Base-by-base conservation (phyloP, 2,329 filamentous ascomycete genomes). In the Colletotrichum sojae region DNA sequence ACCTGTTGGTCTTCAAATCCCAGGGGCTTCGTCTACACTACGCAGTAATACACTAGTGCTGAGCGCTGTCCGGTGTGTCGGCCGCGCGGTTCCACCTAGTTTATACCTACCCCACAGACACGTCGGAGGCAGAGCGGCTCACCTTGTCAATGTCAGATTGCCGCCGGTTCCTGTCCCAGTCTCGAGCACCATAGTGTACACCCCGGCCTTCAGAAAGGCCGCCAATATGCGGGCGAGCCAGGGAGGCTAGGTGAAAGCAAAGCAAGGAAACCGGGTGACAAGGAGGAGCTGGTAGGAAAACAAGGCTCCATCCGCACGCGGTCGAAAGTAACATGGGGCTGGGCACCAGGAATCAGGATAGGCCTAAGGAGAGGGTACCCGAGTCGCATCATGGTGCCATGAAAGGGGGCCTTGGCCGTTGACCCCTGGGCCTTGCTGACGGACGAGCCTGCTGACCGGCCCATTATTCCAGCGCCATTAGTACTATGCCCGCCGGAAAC, bases 131-230 rank as follows among this genome's bases (percentile, higher is more conserved):
- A 51, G 43, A 58, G 55, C 51, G 57, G 63, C 52, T 67, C 20
- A 57, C 62, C 67, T 56, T 69, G 63, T 67, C 63, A 49, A 60
- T 57, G 67, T 57, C 63, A 70, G 67, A 67, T 69, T 69, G 56
- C 67, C 63, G 61, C 52, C 31, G 52, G 67, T 68, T 63, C 56
- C 67, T 48, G 62, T 69, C 62, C 62, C 55, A 66, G 55, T 51
- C 51, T 27, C 49, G 18, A 51, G 51, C 25, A 36, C 31, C 31
- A 36, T 36, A n/a, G n/a, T n/a, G n/a, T n/a, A 8, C 60, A 48
- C 46, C 59, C 57, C 59, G 53, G 39, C 53, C 40, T 15, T 40
- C 39, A 40, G 18, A 46, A 49, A 48, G 49, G 45, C 62, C n/a
- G 53, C 53, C 57, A 62, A 13, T 48, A 49, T 55, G 49, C 40